Evolutionary conservation across 176 grass and related monocot species (phyloP).

Genomic region (Cocos nucifera): DNA sequence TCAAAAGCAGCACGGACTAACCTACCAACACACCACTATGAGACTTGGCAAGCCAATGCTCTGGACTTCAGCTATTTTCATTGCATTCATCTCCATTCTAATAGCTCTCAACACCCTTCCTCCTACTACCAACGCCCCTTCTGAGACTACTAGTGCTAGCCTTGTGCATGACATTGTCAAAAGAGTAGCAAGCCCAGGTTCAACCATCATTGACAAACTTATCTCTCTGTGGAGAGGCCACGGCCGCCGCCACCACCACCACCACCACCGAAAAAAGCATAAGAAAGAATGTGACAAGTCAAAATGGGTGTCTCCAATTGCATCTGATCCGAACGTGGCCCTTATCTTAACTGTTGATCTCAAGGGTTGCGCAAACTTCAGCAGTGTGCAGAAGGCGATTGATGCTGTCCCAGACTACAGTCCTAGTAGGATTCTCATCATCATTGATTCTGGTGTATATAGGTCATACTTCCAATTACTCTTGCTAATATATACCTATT

Average conservation of each 20-base stretch:
- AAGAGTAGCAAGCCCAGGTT: background rate
- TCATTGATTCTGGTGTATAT: conserved; percentile 57
- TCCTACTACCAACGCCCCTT: background rate
- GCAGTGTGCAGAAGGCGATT: conserved; percentile 53
- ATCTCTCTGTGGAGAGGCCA: background rate
- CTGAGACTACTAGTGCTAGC: background rate
- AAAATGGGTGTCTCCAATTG: conserved; percentile 37
- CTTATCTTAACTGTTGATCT: conserved; percentile 57
- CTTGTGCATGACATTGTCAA: background rate
- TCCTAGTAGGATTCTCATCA: conserved; percentile 36
- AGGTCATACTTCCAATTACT: conserved; percentile 6
- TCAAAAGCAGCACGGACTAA: background rate
- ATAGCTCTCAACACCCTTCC: conserved; percentile 29
- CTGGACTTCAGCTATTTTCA: conserved; percentile 36
- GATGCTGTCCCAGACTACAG: conserved; percentile 53
- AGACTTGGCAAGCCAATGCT: conserved; percentile 18
- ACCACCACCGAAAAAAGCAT: conserved; percentile 6
- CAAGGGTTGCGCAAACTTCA: conserved; percentile 68
- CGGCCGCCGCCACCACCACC: conserved; percentile 5
- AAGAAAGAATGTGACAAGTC: conserved; percentile 27
- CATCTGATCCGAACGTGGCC: conserved; percentile 38
- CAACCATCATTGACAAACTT: conserved; percentile 8
- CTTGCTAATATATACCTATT: too few relatives aligned
- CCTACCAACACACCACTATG: conserved; percentile 1
- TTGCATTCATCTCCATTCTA: conserved; percentile 44